A percentile compares a stretch with the other conserved stretches of the same genome.
Evolutionary conservation across 768 basidiomycete genomes (phyloP).

Genomic region (Hericium alpestre): DNA sequence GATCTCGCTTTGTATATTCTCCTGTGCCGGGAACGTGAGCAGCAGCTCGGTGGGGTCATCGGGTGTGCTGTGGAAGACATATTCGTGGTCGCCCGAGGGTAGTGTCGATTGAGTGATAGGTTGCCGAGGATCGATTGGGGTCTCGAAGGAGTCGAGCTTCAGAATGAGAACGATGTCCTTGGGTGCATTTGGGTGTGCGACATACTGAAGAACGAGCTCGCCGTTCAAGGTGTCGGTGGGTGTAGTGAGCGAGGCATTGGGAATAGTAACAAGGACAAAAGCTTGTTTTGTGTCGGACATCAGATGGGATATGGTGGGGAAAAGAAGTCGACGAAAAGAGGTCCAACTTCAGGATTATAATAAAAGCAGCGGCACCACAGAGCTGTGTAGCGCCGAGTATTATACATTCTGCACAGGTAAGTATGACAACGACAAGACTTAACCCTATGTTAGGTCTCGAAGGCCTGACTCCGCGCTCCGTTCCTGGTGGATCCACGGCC

Average conservation of each 20-base stretch:
- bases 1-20: not conserved
- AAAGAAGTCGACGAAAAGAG: not conserved
- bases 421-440: no score
- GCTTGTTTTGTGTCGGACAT: not conserved
- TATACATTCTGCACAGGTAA: no score
- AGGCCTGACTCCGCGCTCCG: no score
- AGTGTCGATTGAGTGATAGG: conserved; percentile 3
- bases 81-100: conserved; percentile 5
- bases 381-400: no score
- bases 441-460: no score
- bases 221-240: conserved; percentile 4
- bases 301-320: not conserved
- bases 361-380: not conserved
- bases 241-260: conserved; percentile 8
- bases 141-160: conserved; percentile 9
- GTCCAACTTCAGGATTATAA: not conserved
- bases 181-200: not conserved
- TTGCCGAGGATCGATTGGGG: conserved; percentile 10
- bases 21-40: conserved; percentile 4
- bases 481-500: no score
- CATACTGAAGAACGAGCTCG: conserved; percentile 9
- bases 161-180: conserved; percentile 9
- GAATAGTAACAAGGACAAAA: conserved; percentile 9
- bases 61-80: conserved; percentile 10
- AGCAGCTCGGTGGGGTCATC: conserved; percentile 8